Base-by-base conservation (phyloP, 129 eudicot genomes). In the Gnaphalium uliginosum region DNA sequence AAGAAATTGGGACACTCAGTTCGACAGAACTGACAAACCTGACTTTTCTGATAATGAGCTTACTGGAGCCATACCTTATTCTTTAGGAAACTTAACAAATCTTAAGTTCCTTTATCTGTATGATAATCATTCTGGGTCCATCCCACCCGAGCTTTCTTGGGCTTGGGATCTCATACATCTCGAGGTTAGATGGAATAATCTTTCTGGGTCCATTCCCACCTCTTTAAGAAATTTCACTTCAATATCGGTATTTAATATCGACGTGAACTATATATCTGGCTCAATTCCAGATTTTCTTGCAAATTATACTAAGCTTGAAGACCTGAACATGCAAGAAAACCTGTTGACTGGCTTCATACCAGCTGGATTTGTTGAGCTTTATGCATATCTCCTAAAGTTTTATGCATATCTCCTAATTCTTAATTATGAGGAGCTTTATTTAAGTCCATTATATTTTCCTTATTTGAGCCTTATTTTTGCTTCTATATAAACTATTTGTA, bases 61-160 rank as follows among this genome's bases (percentile, higher is more conserved):
- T 22, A 72, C 67, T 23, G 88, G 85, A n/a, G 27, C 25, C 26
- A 68, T 83, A 22, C 83, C 86, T 27, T 56, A 71, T 1, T 57
- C 70, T 6, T 5, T 79, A 30, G 83, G 83, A 1, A 60, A 59
- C 22, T 15, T 83, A 37, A 74, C 60, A 21, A 37, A n/a, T 23
- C 65, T 83, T 0, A 0, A 22, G 0, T 10, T 0, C n/a, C 50
- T 83, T 13, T 53, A 69, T 43, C 66, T 83, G n/a, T 39, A 19
- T 53, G 1, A 6, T 4, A 83, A 83, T 48, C 2, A 63, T 27
- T 53, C 66, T 15, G 79, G 72, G 65, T 14, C 39, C 72, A 65
- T 65, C 15, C 79, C 79, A 2, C 50, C 79, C 1, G 73, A 76
- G 66, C 15, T 76, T 29, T 30, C 2, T 17, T 27, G 70, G 15